Evolutionary conservation across 2,329 filamentous ascomycete genomes (phyloP).

Genomic region (Fusarium sp.): DNA sequence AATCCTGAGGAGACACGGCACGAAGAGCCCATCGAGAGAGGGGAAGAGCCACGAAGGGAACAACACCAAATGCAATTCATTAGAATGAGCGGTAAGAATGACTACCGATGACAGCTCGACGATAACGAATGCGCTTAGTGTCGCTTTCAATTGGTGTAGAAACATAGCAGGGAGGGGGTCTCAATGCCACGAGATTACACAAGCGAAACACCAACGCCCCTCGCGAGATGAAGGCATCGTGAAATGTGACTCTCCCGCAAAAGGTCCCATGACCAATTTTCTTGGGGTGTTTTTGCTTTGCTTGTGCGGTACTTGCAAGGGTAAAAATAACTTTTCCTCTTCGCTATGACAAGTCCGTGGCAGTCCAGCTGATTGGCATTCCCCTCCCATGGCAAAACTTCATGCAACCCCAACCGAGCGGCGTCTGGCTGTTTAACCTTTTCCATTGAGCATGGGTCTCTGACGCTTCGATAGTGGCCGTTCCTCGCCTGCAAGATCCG

Average conservation of each 20-base stretch:
- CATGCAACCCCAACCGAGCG: constrained; percentile 11
- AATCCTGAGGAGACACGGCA: neutral
- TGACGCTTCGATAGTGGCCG: constrained; percentile 4
- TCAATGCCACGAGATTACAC: neutral
- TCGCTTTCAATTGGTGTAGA: neutral
- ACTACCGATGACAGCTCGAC: neutral
- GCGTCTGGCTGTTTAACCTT: neutral
- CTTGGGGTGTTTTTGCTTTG: constrained; percentile 10
- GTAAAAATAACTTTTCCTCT: neutral
- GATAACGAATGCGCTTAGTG: neutral
- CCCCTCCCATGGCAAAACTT: neutral
- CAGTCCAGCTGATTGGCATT: constrained; percentile 13
- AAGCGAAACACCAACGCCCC: neutral
- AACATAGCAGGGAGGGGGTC: neutral
- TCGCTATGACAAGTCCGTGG: neutral
- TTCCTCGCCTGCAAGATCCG: constrained; percentile 4
- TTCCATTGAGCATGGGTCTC: neutral
- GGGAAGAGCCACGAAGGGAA: neutral
- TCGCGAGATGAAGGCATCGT: constrained; percentile 19
- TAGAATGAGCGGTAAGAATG: neutral
- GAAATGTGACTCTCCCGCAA: constrained; percentile 26
- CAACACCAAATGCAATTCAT: neutral
- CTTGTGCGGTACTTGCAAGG: neutral
- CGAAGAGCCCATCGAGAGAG: neutral
- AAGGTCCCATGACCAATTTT: constrained; percentile 17